Percentiles rank a stretch among this genome's conserved stretches.
phyloP scores from a whole-genome alignment of 73 alveolate genomes.

The Paramecium primaurelia region DNA sequence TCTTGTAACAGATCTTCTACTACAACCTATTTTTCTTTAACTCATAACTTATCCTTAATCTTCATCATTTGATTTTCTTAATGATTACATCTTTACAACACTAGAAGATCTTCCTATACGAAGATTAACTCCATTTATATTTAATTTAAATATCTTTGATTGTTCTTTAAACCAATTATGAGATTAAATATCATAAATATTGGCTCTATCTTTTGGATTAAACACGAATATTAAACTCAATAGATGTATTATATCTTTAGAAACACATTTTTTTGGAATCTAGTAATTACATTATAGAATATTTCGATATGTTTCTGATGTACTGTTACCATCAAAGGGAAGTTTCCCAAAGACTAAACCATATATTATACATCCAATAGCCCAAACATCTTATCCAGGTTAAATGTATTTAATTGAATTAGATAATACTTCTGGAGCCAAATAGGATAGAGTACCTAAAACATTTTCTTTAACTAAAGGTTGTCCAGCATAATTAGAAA shows the following conservation, averaged over 20 bases:
- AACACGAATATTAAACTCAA: background rate
- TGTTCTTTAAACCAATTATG: background rate
- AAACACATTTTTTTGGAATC: background rate
- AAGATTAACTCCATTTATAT: background rate
- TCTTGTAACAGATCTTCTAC: background rate
- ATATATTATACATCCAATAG: constrained; percentile 49
- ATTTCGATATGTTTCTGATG: constrained; percentile 2
- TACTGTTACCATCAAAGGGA: constrained; percentile 54
- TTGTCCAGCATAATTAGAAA: constrained; percentile 42
- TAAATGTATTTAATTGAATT: background rate
- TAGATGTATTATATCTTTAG: background rate
- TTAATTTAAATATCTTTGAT: background rate
- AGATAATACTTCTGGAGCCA: constrained; percentile 57
- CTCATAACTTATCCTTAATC: background rate
- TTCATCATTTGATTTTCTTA: background rate
- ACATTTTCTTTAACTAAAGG: background rate
- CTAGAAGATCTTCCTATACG: background rate
- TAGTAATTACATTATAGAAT: background rate
- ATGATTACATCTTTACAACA: background rate
- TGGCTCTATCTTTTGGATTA: background rate
- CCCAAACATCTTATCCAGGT: constrained; percentile 49
- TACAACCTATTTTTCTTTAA: background rate
- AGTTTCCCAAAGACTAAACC: constrained; percentile 33
- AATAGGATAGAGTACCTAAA: constrained; percentile 49
- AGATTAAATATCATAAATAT: background rate